Percentiles rank a stretch among this genome's conserved stretches.
These are phyloP conservation scores for Stereocaulon alpinum DNA, from an alignment of 495 filamentous ascomycete genomes.

Conservation along the genomic window DNA sequence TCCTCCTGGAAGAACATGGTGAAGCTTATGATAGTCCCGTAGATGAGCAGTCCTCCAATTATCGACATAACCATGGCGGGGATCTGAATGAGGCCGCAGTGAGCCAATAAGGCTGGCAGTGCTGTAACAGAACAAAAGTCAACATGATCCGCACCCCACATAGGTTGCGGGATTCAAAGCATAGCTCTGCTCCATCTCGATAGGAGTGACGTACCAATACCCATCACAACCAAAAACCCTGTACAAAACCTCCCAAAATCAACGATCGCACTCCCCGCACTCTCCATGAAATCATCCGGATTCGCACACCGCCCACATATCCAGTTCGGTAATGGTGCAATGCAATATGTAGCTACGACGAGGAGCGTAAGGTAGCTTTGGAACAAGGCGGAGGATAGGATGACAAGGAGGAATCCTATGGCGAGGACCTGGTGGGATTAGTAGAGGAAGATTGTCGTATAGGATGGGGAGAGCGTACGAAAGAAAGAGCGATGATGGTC, in stretches of 20 bases:
- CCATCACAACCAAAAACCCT: constrained; percentile 96
- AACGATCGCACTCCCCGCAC: constrained; percentile 63
- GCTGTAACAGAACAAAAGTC: constrained; percentile 41
- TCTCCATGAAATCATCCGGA: constrained; percentile 95
- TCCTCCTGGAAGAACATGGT: constrained; percentile 97
- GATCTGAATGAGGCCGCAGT: constrained; percentile 64
- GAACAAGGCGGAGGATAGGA: constrained; percentile 92
- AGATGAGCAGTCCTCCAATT: constrained; percentile 84
- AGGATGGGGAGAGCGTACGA: constrained; percentile 45
- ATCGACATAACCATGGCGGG: constrained; percentile 96
- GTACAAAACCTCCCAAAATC: constrained; percentile 93
- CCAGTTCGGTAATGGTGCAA: constrained; percentile 94
- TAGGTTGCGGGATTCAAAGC: neutral
- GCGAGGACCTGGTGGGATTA: constrained; percentile 61
- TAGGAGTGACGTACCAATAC: constrained; percentile 61
- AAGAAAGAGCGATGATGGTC: constrained; percentile 97
- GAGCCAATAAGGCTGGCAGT: constrained; percentile 81
- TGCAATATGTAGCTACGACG: constrained; percentile 87
- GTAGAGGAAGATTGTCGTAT: neutral
- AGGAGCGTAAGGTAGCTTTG: constrained; percentile 86
- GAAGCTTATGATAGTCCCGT: constrained; percentile 96
- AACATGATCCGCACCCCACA: neutral
- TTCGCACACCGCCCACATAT: constrained; percentile 79
- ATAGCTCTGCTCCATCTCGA: neutral
- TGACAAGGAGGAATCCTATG: constrained; percentile 97